Percentiles rank a stretch among this genome's conserved stretches.
phyloP scores from a whole-genome alignment of 2,329 filamentous ascomycete genomes.

The Monilinia vaccinii-corymbosi region DNA sequence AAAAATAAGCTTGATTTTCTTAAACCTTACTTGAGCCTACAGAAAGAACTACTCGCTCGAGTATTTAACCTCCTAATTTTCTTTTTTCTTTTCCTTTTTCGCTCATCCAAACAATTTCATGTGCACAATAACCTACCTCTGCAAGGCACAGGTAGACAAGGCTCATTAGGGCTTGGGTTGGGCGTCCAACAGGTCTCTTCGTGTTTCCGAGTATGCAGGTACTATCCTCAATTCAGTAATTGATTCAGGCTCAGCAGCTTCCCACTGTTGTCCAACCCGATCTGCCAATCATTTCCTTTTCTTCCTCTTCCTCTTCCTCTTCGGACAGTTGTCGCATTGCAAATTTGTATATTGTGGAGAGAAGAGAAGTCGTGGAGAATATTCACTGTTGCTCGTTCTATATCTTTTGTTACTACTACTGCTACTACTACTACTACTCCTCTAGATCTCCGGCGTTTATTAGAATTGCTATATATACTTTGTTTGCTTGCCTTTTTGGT shows the following conservation, averaged over 20 bases:
- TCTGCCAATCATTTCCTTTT: not conserved
- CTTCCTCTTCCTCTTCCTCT: not conserved
- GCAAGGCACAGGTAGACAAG: not conserved
- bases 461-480: not conserved
- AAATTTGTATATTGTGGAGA: not conserved
- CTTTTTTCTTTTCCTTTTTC: not conserved
- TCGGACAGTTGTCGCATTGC: not conserved
- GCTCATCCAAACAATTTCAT: not conserved
- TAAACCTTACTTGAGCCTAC: too few species aligned
- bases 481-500: not conserved
- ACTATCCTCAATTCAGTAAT: not conserved
- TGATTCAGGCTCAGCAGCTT: too few species aligned
- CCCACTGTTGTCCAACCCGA: not conserved
- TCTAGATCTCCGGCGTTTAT: too few species aligned
- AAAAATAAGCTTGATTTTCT: not conserved
- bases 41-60: too few species aligned
- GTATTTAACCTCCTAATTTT: too few species aligned
- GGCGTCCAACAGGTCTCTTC: too few species aligned
- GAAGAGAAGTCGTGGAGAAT: not conserved
- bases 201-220: not conserved
- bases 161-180: not conserved
- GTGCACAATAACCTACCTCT: not conserved
- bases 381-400: not conserved
- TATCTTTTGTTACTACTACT: not conserved
- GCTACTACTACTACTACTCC: too few species aligned